Evolutionary conservation across 257 asterid species (phyloP), one percentile per base, ranked within the genome.

Genomic region (Phtheirospermum japonicum): DNA sequence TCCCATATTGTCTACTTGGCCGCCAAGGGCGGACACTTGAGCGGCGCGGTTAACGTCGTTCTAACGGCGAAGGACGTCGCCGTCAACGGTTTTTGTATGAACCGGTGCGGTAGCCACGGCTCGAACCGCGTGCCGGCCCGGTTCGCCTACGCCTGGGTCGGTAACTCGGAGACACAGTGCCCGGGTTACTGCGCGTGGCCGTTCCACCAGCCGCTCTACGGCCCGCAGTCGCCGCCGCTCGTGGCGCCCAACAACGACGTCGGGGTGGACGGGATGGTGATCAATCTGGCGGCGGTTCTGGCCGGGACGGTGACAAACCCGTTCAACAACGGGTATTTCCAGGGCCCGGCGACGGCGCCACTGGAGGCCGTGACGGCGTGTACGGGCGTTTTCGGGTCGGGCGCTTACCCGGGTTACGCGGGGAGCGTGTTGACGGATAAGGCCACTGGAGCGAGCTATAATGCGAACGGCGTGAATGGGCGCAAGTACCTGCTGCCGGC

Each of bases 181-280:
- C 88, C 97, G 2, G 97, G 97, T 0, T 82, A 81, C 79, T 89
- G 97, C 67, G 97, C 97, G 2, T 89, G 95, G 96, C 97, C 97
- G 32, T 89, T 89, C 40, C 90, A 87, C 68, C 94, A 81, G 72
- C 97, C 97, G 3, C 6, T 85, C 0, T 89, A 85, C 80, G 97
- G 97, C 16, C 97, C 97, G 0, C 97, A 89, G 74, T 33, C 74
- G 0, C 83, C 94, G 58, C 88, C 97, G 19, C 59, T 89, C 0
- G 64, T 81, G 7, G 78, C 97, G 3, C 97, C 97, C 0, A 89
- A 85, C 80, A 88, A 82, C 0, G 97, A 89, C 73, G 95, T 89
- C 3, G 97, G 92, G 0, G 80, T 83, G 2, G 97, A 90, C 76
- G 97, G 96, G 0, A 87, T 90, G 95, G 68, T 90, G 31, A 85